Conservation (phyloP, 164 flowering plant genomes). For the Vitis riparia region DNA sequence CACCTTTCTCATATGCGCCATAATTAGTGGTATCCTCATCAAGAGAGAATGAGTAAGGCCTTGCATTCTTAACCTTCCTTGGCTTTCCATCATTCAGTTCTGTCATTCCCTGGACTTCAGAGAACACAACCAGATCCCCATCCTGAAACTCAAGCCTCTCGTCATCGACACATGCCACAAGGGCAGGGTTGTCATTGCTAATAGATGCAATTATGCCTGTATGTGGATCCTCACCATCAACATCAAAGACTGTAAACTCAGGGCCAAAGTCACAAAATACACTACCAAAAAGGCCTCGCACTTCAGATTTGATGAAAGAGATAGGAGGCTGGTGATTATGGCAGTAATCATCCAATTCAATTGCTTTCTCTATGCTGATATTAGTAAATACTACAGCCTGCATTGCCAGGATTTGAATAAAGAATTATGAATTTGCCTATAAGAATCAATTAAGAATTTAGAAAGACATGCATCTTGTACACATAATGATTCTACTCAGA, state of each 20-base stretch:
- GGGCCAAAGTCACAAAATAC: conserved; percentile 91
- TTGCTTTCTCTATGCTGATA: conserved; percentile 58
- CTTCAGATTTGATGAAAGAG: conserved; percentile 77
- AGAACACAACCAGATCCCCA: conserved; percentile 87
- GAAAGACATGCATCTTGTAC: too few species aligned
- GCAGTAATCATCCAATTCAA: conserved; percentile 77
- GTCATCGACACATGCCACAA: conserved; percentile 83
- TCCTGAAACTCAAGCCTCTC: conserved; percentile 89
- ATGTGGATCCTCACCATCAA: conserved; percentile 87
- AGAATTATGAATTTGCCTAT: too few species aligned
- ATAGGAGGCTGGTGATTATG: conserved; percentile 81
- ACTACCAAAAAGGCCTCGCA: conserved; percentile 82
- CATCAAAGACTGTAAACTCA: conserved; percentile 72
- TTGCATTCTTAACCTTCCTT: conserved; percentile 63
- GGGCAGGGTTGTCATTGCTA: conserved; percentile 79
- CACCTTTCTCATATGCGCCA: conserved; percentile 70
- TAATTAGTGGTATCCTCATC: conserved; percentile 82
- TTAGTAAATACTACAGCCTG: conserved; percentile 90
- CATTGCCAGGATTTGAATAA: conserved; percentile 5
- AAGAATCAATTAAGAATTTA: too few species aligned
- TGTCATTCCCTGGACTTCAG: conserved; percentile 84
- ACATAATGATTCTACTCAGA: too few species aligned
- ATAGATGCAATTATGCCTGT: conserved; percentile 87
- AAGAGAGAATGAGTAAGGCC: conserved; percentile 71
- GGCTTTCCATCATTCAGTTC: conserved; percentile 87